Percentiles rank a stretch among this genome's conserved stretches.
Evolutionary conservation across 108 stramenopile species (phyloP).

Genomic region (Hondaea fermentalgiana): DNA sequence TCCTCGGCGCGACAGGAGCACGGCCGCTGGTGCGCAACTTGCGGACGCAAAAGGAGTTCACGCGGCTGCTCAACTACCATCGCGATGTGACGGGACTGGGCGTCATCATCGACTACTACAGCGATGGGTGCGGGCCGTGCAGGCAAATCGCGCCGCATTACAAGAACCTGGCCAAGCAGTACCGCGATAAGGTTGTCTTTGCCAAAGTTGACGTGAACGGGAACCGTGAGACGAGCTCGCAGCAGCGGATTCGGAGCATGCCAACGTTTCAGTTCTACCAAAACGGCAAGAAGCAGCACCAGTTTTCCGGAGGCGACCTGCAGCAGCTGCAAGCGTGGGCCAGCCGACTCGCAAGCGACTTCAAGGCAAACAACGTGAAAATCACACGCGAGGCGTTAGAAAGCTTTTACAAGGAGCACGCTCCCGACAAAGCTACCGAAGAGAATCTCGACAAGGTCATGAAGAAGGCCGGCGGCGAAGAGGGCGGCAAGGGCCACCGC

Average conservation of each 20-base stretch:
- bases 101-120: conserved; percentile 62
- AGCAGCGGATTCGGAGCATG: conserved; percentile 57
- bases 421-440: conserved; percentile 50
- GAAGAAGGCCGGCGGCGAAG: conserved; percentile 46
- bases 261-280: conserved; percentile 82
- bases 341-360: conserved; percentile 48
- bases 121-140: conserved; percentile 65
- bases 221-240: conserved; percentile 43
- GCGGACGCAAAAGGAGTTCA: conserved; percentile 56
- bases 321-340: conserved; percentile 65
- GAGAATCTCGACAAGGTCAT: conserved; percentile 65
- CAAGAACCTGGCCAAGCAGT: conserved; percentile 67
- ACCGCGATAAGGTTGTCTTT: conserved; percentile 68
- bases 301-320: conserved; percentile 76
- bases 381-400: conserved; percentile 48
- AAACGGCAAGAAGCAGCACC: conserved; percentile 63
- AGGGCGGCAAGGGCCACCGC: conserved; percentile 64
- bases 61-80: conserved; percentile 71
- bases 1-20: too few relatives aligned
- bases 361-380: conserved; percentile 63
- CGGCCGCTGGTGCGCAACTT: conserved; percentile 7
- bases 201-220: conserved; percentile 72
- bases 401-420: conserved; percentile 60
- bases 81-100: conserved; percentile 73
- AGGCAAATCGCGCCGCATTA: conserved; percentile 85